A percentile compares a stretch with the other conserved stretches of the same genome.
Evolutionary conservation across 768 basidiomycete species (phyloP).

Genomic region (Candolleomyces efflorescens): DNA sequence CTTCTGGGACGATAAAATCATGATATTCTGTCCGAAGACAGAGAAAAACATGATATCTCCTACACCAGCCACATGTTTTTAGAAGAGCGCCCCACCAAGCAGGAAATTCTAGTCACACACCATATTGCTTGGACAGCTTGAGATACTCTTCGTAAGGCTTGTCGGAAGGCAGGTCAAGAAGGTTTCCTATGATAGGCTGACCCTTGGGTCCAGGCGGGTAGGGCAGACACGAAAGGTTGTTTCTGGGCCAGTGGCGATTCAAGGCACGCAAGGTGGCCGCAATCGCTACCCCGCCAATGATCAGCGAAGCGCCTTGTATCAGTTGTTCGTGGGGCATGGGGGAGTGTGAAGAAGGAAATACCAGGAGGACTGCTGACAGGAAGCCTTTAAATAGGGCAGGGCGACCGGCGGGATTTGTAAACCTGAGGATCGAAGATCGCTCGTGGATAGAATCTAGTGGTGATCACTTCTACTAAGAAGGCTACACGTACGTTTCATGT

Average conservation of each 20-base stretch:
- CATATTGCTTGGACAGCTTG: slow-evolving; percentile 14
- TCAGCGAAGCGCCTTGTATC: not conserved
- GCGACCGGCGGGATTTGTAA: no score
- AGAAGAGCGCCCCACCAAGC: not conserved
- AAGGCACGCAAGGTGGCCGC: not conserved
- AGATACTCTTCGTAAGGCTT: slow-evolving; percentile 13
- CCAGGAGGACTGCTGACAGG: no score
- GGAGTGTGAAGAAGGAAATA: no score
- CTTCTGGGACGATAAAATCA: slow-evolving; percentile 1
- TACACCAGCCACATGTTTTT: not conserved
- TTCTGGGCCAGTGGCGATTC: not conserved
- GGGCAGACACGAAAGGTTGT: not conserved
- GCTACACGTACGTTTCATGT: no score
- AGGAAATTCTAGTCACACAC: not conserved
- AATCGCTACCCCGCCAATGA: not conserved
- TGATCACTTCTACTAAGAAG: no score
- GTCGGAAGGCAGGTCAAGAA: slow-evolving; percentile 12
- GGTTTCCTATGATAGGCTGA: slow-evolving; percentile 14
- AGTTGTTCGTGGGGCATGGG: no score
- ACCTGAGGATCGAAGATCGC: no score
- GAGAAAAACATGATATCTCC: slow-evolving; percentile 9
- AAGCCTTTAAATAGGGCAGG: no score
- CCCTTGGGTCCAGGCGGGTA: slow-evolving; percentile 9
- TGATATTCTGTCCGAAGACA: slow-evolving; percentile 3
- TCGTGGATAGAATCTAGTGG: no score